Percentiles rank a stretch among this genome's conserved stretches.
Evolutionary conservation across 345 rosid genomes (phyloP).

Genomic region (Moringa oleifera): DNA sequence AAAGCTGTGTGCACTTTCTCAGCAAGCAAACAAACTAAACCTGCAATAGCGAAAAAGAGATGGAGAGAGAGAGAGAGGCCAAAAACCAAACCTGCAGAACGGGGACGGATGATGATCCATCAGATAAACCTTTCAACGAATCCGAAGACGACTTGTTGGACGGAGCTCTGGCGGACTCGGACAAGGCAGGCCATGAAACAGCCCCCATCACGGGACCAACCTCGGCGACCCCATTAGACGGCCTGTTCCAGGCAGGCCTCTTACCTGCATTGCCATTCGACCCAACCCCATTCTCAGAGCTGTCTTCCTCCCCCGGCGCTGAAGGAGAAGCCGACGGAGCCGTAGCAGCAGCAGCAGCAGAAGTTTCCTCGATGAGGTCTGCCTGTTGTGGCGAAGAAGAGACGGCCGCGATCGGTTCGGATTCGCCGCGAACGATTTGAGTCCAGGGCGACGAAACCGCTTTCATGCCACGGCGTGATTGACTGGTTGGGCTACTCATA

Average conservation of each 20-base stretch:
- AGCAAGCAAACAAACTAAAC: conserved; percentile 7
- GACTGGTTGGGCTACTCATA: not conserved
- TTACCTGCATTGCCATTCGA: conserved; percentile 50
- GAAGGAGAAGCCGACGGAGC: conserved; percentile 12
- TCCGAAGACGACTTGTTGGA: conserved; percentile 31
- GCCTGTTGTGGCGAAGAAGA: conserved; percentile 17
- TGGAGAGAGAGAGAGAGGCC: too few relatives aligned
- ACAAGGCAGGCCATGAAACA: conserved; percentile 61
- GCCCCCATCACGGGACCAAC: conserved; percentile 56
- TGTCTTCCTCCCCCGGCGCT: conserved; percentile 27
- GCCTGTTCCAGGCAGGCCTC: conserved; percentile 71
- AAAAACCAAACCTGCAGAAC: conserved; percentile 32
- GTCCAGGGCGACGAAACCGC: conserved; percentile 38
- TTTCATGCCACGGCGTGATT: conserved; percentile 14
- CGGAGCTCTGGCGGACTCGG: conserved; percentile 51
- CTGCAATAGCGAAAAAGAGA: not conserved
- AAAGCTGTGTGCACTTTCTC: not conserved
- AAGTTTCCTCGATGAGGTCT: conserved; percentile 19
- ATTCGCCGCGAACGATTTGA: conserved; percentile 37
- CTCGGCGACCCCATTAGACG: conserved; percentile 47
- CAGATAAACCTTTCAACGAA: conserved; percentile 33
- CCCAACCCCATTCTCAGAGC: conserved; percentile 28
- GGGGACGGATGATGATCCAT: conserved; percentile 37
- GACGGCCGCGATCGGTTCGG: conserved; percentile 21
- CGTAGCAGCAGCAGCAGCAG: conserved; percentile 9